phyloP scores from a whole-genome alignment of 345 rosid genomes.

The Erodium maritimum region DNA sequence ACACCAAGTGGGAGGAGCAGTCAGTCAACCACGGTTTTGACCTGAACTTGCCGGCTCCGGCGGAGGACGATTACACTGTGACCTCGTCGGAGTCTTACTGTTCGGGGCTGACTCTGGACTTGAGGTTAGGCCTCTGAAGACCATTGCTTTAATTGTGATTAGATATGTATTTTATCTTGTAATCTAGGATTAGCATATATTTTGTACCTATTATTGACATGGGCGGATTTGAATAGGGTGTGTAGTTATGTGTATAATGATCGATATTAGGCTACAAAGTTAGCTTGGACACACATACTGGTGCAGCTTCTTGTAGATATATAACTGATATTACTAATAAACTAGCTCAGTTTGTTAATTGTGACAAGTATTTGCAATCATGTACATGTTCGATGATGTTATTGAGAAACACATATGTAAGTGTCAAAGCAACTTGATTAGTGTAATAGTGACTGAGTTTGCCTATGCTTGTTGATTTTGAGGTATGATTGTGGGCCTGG shows the following conservation, averaged over 20 bases:
- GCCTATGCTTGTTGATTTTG: too few species aligned
- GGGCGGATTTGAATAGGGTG: too few species aligned
- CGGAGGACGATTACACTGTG: constrained; percentile 2
- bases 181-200: too few species aligned
- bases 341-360: background rate
- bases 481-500: too few species aligned
- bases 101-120: constrained; percentile 14
- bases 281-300: too few species aligned
- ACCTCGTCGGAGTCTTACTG: constrained; percentile 8
- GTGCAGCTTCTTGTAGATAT: background rate
- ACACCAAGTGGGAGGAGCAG: constrained; percentile 43
- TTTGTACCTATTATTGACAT: background rate
- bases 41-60: constrained; percentile 20
- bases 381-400: too few species aligned
- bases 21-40: constrained; percentile 9
- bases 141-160: background rate
- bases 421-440: too few species aligned
- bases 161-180: background rate
- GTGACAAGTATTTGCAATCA: too few species aligned
- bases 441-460: background rate
- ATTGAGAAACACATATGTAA: too few species aligned
- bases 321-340: background rate
- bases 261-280: background rate
- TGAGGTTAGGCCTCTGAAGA: constrained; percentile 27
- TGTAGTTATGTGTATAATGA: too few species aligned